Percentiles rank a stretch among this genome's conserved stretches.
These are phyloP conservation scores for Pseudogymnoascus sp. DNA, from an alignment of 2,329 filamentous ascomycete genomes.

Conservation along the genomic window DNA sequence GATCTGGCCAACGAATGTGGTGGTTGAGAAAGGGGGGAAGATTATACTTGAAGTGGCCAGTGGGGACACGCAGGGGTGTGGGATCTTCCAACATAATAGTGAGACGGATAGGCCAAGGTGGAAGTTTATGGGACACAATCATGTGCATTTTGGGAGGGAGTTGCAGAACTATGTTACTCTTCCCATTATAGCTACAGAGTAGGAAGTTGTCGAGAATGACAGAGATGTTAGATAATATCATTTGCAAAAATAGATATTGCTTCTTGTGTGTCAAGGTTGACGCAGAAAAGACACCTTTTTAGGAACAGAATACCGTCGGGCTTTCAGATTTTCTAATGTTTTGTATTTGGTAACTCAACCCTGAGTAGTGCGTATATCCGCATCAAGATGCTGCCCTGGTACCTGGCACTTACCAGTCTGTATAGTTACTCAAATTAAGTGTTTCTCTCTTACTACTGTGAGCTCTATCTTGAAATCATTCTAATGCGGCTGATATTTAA, in stretches of 20 bases:
- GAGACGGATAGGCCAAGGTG: constrained; percentile 28
- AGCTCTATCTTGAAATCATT: not conserved
- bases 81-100: not conserved
- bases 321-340: not conserved
- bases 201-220: not conserved
- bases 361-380: not conserved
- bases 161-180: constrained; percentile 45
- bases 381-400: not conserved
- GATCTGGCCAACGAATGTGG: not conserved
- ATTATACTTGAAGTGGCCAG: not conserved
- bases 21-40: not conserved
- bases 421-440: not conserved
- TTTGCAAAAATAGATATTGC: not conserved
- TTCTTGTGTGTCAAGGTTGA: not conserved
- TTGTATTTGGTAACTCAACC: not conserved
- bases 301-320: not conserved
- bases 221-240: not conserved
- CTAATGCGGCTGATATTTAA: not conserved
- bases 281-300: not conserved
- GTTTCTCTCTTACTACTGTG: not conserved
- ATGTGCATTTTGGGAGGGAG: constrained; percentile 44
- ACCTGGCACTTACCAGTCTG: not conserved
- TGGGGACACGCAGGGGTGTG: not conserved
- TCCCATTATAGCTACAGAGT: constrained; percentile 42
- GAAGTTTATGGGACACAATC: constrained; percentile 42